Evolutionary conservation across 192 early-diverging fungal genomes (phyloP).

Genomic region (Backusella luteola): DNA sequence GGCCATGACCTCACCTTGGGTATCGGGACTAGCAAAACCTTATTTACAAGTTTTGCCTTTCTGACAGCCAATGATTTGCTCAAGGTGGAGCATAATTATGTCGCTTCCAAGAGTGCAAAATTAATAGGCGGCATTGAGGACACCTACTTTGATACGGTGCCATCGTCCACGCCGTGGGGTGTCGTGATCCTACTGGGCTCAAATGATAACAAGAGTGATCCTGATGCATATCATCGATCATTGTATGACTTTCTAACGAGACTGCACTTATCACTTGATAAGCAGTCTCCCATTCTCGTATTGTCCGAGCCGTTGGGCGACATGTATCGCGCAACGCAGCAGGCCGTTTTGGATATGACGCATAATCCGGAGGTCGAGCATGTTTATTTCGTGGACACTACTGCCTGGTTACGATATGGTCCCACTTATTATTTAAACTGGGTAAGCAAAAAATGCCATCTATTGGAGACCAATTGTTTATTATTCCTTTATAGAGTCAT

Average conservation of each 20-base stretch:
- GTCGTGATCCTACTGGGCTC: conserved; percentile 20
- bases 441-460: background rate
- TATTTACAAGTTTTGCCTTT: conserved; percentile 29
- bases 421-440: conserved; percentile 8
- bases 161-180: conserved; percentile 3
- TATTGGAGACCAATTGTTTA: no score
- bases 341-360: conserved; percentile 11
- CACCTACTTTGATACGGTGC: conserved; percentile 21
- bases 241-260: background rate
- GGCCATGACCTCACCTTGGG: conserved; percentile 23
- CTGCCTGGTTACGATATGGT: conserved; percentile 27
- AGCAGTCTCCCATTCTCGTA: conserved; percentile 14
- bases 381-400: conserved; percentile 31
- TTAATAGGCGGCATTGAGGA: conserved; percentile 20
- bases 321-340: conserved; percentile 13
- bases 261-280: background rate
- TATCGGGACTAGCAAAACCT: conserved; percentile 7
- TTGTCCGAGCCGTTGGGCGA: conserved; percentile 26
- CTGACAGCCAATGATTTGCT: conserved; percentile 12
- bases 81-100: conserved; percentile 14
- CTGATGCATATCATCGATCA: background rate
- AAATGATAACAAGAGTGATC: conserved; percentile 19
- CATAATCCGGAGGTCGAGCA: background rate
- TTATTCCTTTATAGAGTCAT: conserved; percentile 8
- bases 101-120: conserved; percentile 18